Evolutionary conservation across 2,329 filamentous ascomycete species (phyloP).

Genomic region (Bretziella fagacearum): DNA sequence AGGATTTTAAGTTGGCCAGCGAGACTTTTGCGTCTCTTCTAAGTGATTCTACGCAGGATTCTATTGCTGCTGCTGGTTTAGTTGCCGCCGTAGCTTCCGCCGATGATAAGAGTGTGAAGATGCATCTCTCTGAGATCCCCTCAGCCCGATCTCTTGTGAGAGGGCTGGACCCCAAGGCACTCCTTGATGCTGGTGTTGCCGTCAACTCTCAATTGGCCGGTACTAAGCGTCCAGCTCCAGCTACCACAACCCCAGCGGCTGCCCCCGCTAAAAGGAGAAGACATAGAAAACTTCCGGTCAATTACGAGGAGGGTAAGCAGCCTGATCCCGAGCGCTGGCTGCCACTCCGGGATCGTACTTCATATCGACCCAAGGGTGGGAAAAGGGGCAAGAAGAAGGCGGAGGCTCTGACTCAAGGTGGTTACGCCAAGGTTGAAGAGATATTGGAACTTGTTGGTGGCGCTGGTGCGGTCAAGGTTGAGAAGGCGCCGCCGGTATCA

Average conservation of each 20-base stretch:
- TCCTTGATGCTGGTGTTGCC: constrained; percentile 50
- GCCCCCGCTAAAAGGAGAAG: constrained; percentile 38
- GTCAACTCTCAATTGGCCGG: constrained; percentile 22
- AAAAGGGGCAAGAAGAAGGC: constrained; percentile 81
- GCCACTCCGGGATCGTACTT: constrained; percentile 72
- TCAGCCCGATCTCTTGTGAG: constrained; percentile 43
- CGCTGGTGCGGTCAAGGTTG: constrained; percentile 45
- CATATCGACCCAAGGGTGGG: constrained; percentile 69
- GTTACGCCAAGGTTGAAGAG: constrained; percentile 49
- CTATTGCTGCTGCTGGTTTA: constrained; percentile 61
- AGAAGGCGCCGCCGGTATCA: constrained; percentile 30
- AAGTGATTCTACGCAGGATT: constrained; percentile 47
- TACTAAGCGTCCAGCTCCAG: constrained; percentile 32
- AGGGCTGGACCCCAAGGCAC: constrained; percentile 41
- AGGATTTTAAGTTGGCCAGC: constrained; percentile 53
- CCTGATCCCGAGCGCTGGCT: constrained; percentile 88
- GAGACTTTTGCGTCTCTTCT: constrained; percentile 65
- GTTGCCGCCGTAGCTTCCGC: constrained; percentile 60
- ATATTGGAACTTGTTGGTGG: constrained; percentile 46
- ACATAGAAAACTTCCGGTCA: constrained; percentile 49
- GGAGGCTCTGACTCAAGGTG: constrained; percentile 68
- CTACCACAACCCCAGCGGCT: constrained; percentile 17
- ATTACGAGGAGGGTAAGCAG: constrained; percentile 59
- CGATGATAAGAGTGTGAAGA: constrained; percentile 37
- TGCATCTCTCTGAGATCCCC: constrained; percentile 40